Base-by-base conservation (phyloP, 2,329 filamentous ascomycete genomes). In the Microdochium bolleyi region DNA sequence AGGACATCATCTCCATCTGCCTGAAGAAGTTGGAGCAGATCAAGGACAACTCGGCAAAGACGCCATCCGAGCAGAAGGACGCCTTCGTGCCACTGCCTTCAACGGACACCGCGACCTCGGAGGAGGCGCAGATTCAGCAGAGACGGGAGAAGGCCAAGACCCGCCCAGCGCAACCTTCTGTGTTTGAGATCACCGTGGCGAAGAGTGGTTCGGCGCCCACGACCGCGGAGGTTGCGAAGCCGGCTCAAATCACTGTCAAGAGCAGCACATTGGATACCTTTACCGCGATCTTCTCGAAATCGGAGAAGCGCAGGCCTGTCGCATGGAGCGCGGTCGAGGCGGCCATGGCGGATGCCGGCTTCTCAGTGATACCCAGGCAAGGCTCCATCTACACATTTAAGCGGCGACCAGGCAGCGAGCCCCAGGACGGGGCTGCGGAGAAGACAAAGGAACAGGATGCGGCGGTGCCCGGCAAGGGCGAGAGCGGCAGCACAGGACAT, bases 71-170 rank as follows among this genome's bases (percentile, higher is more conserved):
- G 22, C 54, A 59, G 19, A 32, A 64, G 16, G 24, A 51, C 0
- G 58, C 63, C 16, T 58, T 58, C 11, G 52, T 62, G 1, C 57
- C 62, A 0, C 34, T 60, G 5, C 53, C 60, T 0, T n/a, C n/a
- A 7, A 22, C 53, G 0, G 55, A 62, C 7, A 32, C 58, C 1
- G 46, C 58, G 3, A 52, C 63, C 24, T 48, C 58, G 0, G 48
- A 48, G 5, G 62, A 66, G 21, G 25, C 63, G 1, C 56, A 53
- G 10, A 54, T 72, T 1, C 61, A 73, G 52, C 60, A 69, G 46
- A 67, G 68, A 24, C 66, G 58, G 22, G 53, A 69, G 41, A 78
- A 76, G 54, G 64, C 72, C 46, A 78, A 76, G 62, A 76, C 73
- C 0, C 70, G 74, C 0, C 70, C 67, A 3, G 53, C 60, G 0